Conservation (phyloP, 2,329 filamentous ascomycete genomes). For the Coniochaeta pulveracea region DNA sequence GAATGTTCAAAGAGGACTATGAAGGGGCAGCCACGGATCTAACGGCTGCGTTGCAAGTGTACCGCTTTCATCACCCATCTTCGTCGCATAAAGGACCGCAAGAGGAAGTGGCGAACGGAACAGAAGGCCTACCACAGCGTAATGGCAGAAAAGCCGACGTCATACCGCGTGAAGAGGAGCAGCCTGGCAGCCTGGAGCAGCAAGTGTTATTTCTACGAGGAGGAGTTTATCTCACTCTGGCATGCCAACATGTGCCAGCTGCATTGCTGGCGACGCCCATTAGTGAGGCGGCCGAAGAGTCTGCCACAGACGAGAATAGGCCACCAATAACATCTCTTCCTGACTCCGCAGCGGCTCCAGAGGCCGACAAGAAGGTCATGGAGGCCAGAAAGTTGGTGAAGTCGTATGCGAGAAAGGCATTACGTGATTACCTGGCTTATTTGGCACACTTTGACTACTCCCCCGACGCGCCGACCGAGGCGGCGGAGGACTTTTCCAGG, state of each 20-base stretch:
- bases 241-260: constrained; percentile 50
- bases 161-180: constrained; percentile 33
- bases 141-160: constrained; percentile 20
- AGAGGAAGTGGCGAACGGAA: constrained; percentile 35
- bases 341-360: constrained; percentile 24
- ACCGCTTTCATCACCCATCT: constrained; percentile 36
- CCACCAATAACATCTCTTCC: constrained; percentile 22
- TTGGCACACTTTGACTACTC: constrained; percentile 70
- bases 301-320: constrained; percentile 8
- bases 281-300: constrained; percentile 11
- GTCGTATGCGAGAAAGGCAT: constrained; percentile 61
- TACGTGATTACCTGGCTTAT: constrained; percentile 65
- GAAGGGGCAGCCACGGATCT: constrained; percentile 60
- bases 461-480: constrained; percentile 51
- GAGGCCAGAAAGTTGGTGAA: constrained; percentile 61
- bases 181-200: constrained; percentile 63
- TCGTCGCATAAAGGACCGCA: too few species aligned
- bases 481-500: constrained; percentile 43
- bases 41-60: constrained; percentile 49
- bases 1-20: constrained; percentile 65
- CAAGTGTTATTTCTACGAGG: constrained; percentile 71
- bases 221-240: constrained; percentile 59
- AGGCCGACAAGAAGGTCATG: constrained; percentile 23
- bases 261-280: constrained; percentile 21
- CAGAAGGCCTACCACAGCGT: constrained; percentile 16